Evolutionary conservation across 1,284 basidiomycete genomes (phyloP).

Genomic region (Cutaneotrichosporon arboriforme): DNA sequence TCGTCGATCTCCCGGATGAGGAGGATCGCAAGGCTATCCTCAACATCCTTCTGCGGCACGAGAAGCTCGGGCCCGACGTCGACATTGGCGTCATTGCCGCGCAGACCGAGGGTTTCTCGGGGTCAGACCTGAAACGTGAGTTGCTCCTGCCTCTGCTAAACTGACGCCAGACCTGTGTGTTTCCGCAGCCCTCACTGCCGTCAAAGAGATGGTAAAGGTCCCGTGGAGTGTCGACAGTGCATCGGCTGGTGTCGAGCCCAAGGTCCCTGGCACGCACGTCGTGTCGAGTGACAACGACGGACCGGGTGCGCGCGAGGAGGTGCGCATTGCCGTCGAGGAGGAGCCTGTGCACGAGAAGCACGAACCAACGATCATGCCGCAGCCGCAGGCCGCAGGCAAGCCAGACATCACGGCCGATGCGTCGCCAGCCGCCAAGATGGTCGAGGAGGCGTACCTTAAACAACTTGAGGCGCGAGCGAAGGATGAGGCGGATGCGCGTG

Average conservation of each 20-base stretch:
- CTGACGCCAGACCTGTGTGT: constrained; percentile 70
- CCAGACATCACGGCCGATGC: constrained; percentile 1
- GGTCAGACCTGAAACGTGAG: constrained; percentile 88
- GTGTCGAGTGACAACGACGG: background rate
- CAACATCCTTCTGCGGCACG: constrained; percentile 72
- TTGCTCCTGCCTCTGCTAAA: constrained; percentile 13
- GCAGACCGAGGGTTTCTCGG: constrained; percentile 78
- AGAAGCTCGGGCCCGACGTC: constrained; percentile 63
- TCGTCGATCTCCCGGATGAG: constrained; percentile 77
- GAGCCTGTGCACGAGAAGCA: constrained; percentile 5
- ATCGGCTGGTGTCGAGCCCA: background rate
- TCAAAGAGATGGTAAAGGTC: constrained; percentile 72
- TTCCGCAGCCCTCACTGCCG: constrained; percentile 76
- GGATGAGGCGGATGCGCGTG: constrained; percentile 1
- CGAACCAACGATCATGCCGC: background rate
- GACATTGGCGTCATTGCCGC: constrained; percentile 61
- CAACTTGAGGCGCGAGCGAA: constrained; percentile 9
- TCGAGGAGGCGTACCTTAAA: constrained; percentile 13
- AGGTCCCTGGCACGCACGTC: too few relatives aligned
- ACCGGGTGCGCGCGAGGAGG: constrained; percentile 2
- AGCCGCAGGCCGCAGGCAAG: background rate
- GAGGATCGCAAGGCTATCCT: constrained; percentile 78
- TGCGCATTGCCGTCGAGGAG: constrained; percentile 6
- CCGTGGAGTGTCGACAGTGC: constrained; percentile 57
- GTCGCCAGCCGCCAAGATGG: constrained; percentile 11